A percentile compares a stretch with the other conserved stretches of the same genome.
phyloP scores from a whole-genome alignment of 768 basidiomycete genomes.

The Sarcodon aspratus region DNA sequence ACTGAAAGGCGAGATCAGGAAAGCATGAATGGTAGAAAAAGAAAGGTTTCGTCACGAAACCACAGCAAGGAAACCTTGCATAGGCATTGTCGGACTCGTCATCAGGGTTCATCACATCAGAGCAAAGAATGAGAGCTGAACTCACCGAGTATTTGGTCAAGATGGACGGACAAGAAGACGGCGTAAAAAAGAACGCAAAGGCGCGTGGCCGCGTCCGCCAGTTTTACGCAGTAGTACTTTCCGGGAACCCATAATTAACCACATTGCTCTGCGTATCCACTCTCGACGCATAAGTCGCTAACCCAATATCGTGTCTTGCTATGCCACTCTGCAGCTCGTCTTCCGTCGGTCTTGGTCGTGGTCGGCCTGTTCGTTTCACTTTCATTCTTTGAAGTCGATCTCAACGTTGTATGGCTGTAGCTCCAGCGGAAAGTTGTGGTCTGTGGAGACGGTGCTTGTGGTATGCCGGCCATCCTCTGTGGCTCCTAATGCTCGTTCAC shows the following conservation, averaged over 20 bases:
- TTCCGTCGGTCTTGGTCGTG: background rate
- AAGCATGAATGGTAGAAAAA: slow-evolving; percentile 88
- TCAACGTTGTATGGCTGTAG: slow-evolving; percentile 12
- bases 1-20: slow-evolving; percentile 41
- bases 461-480: slow-evolving; percentile 28
- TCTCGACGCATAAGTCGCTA: background rate
- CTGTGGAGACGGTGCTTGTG: slow-evolving; percentile 95
- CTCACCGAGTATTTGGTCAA: background rate
- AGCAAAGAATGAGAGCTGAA: slow-evolving; percentile 1
- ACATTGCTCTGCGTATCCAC: background rate
- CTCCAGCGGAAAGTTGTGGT: slow-evolving; percentile 67
- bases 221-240: too few species aligned
- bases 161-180: too few species aligned
- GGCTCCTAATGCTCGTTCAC: background rate
- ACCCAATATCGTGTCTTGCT: background rate
- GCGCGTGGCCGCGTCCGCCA: too few species aligned
- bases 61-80: slow-evolving; percentile 48
- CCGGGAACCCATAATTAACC: background rate
- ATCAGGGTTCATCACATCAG: slow-evolving; percentile 40
- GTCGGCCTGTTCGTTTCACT: background rate
- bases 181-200: too few species aligned
- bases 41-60: slow-evolving; percentile 49
- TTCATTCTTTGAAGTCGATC: background rate
- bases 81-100: slow-evolving; percentile 71
- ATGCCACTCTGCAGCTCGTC: background rate